phyloP scores from a whole-genome alignment of 192 early-diverging fungal genomes.

The Chytriomyces hyalinus region DNA sequence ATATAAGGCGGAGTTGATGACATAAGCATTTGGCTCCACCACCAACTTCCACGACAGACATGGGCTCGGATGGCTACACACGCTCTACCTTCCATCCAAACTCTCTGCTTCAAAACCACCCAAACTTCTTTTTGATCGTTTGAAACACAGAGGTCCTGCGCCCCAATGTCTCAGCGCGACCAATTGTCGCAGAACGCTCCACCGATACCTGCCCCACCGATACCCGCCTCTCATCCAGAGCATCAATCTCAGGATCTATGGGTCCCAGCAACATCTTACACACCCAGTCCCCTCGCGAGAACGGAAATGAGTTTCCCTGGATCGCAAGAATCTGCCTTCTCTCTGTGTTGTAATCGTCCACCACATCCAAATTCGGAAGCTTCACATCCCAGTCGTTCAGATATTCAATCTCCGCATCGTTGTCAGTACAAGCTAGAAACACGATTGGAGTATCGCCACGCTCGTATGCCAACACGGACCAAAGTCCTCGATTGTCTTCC shows the following conservation, averaged over 20 bases:
- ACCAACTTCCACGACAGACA: too few species aligned
- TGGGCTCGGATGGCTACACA: too few species aligned
- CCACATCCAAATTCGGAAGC: conserved; percentile 14
- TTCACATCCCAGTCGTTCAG: conserved; percentile 22
- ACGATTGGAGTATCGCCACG: conserved; percentile 8
- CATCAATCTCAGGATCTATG: conserved; percentile 29
- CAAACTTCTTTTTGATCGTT: too few species aligned
- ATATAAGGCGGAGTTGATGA: not conserved
- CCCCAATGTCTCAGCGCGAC: too few species aligned
- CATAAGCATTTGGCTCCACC: not conserved
- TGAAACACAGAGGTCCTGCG: too few species aligned
- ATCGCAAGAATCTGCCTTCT: conserved; percentile 16
- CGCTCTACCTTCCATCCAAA: too few species aligned
- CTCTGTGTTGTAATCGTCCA: conserved; percentile 29
- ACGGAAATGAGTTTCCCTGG: conserved; percentile 19
- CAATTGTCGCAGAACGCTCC: too few species aligned
- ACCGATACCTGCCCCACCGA: not conserved
- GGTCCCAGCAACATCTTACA: conserved; percentile 33
- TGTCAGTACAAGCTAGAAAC: conserved; percentile 25
- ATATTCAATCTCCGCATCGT: conserved; percentile 26
- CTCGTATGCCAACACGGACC: conserved; percentile 2
- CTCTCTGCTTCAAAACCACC: too few species aligned
- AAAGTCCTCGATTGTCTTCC: not conserved
- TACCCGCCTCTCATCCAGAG: conserved; percentile 18
- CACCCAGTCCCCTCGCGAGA: conserved; percentile 32